Conservation (phyloP, 352 stramenopile genomes). For the Globisporangium alternatum region DNA sequence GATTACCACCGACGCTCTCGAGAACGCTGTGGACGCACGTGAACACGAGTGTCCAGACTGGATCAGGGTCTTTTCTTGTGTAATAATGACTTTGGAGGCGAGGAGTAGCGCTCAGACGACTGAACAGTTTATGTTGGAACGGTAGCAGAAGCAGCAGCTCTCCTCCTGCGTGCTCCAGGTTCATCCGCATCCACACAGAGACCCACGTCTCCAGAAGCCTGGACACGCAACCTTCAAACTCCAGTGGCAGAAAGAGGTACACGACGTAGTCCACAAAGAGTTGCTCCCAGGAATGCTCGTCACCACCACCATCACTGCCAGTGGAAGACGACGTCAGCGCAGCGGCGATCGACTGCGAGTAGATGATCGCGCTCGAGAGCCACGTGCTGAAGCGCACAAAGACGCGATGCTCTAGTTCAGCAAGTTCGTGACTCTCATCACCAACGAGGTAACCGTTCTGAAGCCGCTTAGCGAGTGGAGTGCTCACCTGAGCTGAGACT, state of each 20-base stretch:
- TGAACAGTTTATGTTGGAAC: conserved; percentile 52
- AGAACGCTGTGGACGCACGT: conserved; percentile 22
- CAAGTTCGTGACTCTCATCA: background rate
- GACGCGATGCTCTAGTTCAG: background rate
- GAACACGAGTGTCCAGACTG: conserved; percentile 33
- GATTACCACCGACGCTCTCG: conserved; percentile 5
- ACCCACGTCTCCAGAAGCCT: conserved; percentile 43
- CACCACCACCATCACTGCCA: background rate
- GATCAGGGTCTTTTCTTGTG: background rate
- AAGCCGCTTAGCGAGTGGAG: background rate
- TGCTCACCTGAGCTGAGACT: background rate
- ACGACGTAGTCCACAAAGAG: conserved; percentile 39
- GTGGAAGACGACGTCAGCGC: background rate
- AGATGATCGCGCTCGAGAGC: conserved; percentile 20
- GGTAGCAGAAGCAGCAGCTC: conserved; percentile 33
- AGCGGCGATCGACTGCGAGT: conserved; percentile 18
- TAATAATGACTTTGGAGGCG: background rate
- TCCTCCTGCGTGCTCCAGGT: conserved; percentile 22
- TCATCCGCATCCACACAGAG: conserved; percentile 40
- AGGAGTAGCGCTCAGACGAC: conserved; percentile 23
- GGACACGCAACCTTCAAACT: conserved; percentile 37
- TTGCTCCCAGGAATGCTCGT: conserved; percentile 37
- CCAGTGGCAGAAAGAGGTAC: conserved; percentile 53
- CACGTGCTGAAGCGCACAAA: conserved; percentile 13
- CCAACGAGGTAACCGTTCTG: conserved; percentile 4